A percentile compares a stretch with the other conserved stretches of the same genome.
phyloP scores from a whole-genome alignment of 139 green algal species.

The Picochlorum sp. region DNA sequence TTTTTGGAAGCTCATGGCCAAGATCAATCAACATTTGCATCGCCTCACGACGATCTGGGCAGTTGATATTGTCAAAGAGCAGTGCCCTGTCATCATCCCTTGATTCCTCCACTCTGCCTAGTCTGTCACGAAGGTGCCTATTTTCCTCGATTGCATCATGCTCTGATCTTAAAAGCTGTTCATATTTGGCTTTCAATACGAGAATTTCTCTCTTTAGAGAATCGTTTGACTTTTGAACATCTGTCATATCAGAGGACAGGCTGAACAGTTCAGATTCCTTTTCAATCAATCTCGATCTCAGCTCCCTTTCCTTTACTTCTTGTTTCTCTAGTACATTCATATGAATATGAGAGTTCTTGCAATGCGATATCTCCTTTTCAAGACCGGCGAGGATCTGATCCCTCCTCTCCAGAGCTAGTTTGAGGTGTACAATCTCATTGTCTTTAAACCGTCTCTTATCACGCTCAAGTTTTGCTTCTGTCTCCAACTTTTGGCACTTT shows the following conservation, averaged over 20 bases:
- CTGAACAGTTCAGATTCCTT: background rate
- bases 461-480: conserved; percentile 2
- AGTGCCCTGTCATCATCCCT: background rate
- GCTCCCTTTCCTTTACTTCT: background rate
- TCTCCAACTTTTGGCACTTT: background rate
- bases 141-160: background rate
- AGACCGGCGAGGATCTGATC: conserved; percentile 10
- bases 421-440: conserved; percentile 12
- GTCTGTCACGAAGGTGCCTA: background rate
- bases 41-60: too few relatives aligned
- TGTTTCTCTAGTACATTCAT: background rate
- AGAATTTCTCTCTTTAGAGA: background rate
- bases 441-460: conserved; percentile 16
- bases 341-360: conserved; percentile 1
- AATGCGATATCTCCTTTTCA: conserved; percentile 12
- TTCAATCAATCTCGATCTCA: background rate
- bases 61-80: background rate
- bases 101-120: background rate
- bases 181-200: background rate
- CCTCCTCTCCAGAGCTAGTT: conserved; percentile 20
- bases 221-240: background rate
- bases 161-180: background rate
- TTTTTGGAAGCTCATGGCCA: too few relatives aligned
- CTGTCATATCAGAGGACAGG: background rate
- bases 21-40: too few relatives aligned